Evolutionary conservation across 2,329 filamentous ascomycete species (phyloP), one percentile per base, ranked within the genome.

Genomic region (Cryphonectria parasitica): DNA sequence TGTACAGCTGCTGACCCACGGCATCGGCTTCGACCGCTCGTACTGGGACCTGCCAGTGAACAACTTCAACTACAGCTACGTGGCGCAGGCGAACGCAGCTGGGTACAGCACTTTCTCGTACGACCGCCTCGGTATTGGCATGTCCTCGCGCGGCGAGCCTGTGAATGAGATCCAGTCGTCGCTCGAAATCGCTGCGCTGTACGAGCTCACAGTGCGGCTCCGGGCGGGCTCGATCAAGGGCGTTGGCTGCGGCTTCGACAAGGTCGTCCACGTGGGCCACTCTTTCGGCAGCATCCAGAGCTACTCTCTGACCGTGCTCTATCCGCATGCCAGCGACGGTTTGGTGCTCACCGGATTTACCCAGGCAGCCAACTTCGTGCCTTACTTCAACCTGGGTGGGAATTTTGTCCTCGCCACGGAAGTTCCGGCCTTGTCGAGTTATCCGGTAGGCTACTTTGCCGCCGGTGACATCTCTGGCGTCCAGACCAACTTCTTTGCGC

Each of bases 271-370:
- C 76, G 82, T 90, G 22, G 90, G 89, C 17, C 89, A 92, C 80
- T 89, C 86, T 0, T 91, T 89, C 74, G 90, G 90, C 43, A 89
- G 88, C 0, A 79, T 84, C 7, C 86, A 88, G 74, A 86, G 84
- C 2, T 90, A 88, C 78, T 83, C 80, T 64, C 81, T 91, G 28
- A 84, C 86, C 10, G 82, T 83, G 63, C 76, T 80, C 70, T 81
- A 88, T 74, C 88, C 88, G 0, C 76, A 82, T 68, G 79, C 87
- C 69, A 88, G 85, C 52, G 85, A 91, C 72, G 88, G 84, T 54
- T 81, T 91, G 56, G 79, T 89, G 66, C 82, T 91, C 8, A 90
- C 89, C 1, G 89, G 89, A 1, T 91, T 88, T 79, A 83, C 84
- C 22, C 82, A 84, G 56, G 84, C 85, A 13, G 71, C 77, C 13